These are phyloP conservation scores for Lasiodiplodia hormozganensis DNA, from an alignment of 2,329 filamentous ascomycete species.

Conservation along the genomic window DNA sequence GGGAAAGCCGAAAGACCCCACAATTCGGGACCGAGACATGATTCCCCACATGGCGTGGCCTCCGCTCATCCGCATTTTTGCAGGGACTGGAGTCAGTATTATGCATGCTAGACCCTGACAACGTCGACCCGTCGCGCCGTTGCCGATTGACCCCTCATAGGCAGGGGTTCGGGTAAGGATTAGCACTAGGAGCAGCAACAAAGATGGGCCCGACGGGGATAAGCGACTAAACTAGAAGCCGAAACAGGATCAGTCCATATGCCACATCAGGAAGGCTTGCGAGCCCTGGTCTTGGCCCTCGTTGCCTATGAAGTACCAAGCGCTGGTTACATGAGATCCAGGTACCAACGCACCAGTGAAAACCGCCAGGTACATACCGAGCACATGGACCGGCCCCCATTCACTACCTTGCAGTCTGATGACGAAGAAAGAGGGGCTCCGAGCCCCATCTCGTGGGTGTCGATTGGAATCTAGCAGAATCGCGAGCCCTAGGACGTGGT, in stretches of 20 bases:
- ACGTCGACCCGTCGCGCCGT: not conserved
- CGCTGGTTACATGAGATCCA: not conserved
- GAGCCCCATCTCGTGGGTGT: not conserved
- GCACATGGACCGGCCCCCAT: not conserved
- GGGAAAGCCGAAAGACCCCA: no score
- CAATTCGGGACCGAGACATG: no score
- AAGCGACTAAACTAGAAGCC: not conserved
- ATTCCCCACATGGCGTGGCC: not conserved
- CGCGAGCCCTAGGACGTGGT: not conserved
- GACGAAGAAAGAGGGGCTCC: not conserved
- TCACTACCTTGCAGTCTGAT: not conserved
- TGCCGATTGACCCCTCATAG: not conserved
- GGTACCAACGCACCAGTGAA: not conserved
- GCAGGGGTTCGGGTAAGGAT: not conserved
- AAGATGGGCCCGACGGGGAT: not conserved
- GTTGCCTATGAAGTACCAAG: not conserved
- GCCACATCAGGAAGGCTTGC: not conserved
- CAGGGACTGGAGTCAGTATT: not conserved
- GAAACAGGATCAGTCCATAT: not conserved
- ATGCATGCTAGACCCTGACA: not conserved
- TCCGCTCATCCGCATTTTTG: not conserved
- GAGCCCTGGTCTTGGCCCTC: not conserved
- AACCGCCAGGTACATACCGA: not conserved
- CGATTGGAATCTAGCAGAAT: not conserved
- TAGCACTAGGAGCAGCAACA: not conserved